Evolutionary conservation across 371 early-diverging fungal genomes (phyloP), one percentile per base, ranked within the genome.

Genomic region (Apophysomyces sp.): DNA sequence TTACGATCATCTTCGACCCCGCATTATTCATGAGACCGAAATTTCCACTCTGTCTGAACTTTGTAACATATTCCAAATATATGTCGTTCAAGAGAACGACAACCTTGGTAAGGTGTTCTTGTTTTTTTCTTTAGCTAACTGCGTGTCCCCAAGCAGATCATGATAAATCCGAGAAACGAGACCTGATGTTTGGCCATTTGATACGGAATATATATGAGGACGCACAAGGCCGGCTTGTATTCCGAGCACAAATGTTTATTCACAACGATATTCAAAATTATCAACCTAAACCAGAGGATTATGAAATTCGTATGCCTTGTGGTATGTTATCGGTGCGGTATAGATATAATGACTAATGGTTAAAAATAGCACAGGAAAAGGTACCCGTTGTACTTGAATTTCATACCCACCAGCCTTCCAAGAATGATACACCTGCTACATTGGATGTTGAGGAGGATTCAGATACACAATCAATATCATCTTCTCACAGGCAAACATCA

Each of bases 1-100:
- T 21, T 92, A 93, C 65, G 92, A 95, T 62, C 84, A 90, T 52
- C 82, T 95, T 18, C 87, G 96, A 4, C 94, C 96, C 28, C 78
- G 90, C 2, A 92, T 97, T 37, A 88, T 94, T 52, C 91, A 91
- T 58, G 94, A 95, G 66, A 78, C 83, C 31, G 78, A 87, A 32
- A 91, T 93, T 12, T 86, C 87, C 41, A 81, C 78, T 16, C 80
- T 97, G n/a, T 90, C 94, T 0, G 94, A 90, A 36, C 72, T 96
- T 8, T 94, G 94, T 63, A 83, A 86, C 51, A 82, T 91, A 26
- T 85, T 97, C 58, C 81, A 82, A 27, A 76, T 83, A 56, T 74
- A 86, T 74, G 69, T 85, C 29, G 72, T 84, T 60, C 86, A 88
- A 37, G 85, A 87, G 52, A 57, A 72, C 31, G 69, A 68, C 29